phyloP scores from a whole-genome alignment of 805 yeast species.

The Tetrapisispora taiwanensis region DNA sequence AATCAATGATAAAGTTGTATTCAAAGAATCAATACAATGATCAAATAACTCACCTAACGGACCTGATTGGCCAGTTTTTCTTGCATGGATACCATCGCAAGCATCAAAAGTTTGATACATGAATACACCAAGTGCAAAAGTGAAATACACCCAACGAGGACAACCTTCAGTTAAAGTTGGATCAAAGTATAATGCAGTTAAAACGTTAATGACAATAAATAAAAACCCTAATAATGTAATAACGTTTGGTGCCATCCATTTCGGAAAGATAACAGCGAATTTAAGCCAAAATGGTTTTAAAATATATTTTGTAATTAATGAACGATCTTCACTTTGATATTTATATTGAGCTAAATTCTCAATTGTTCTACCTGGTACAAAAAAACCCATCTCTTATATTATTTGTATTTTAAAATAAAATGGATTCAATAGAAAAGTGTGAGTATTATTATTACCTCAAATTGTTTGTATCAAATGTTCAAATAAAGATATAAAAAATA shows the following conservation, averaged over 20 bases:
- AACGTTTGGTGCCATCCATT: constrained; percentile 86
- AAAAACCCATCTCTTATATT: constrained; percentile 51
- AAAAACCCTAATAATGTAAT: constrained; percentile 72
- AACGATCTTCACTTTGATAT: constrained; percentile 73
- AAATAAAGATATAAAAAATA: too few species aligned
- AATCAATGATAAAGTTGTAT: constrained; percentile 72
- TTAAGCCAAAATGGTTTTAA: constrained; percentile 74
- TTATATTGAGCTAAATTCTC: constrained; percentile 45
- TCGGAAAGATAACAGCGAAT: constrained; percentile 67
- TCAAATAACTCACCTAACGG: constrained; percentile 93
- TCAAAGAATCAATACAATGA: constrained; percentile 70
- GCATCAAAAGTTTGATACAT: constrained; percentile 94
- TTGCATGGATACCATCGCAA: constrained; percentile 91
- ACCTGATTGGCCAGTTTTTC: constrained; percentile 91
- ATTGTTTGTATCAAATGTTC: too few species aligned
- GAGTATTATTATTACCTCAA: too few species aligned
- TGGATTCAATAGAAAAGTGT: too few species aligned
- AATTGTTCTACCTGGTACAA: constrained; percentile 44
- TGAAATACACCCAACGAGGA: constrained; percentile 71
- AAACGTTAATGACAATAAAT: constrained; percentile 57
- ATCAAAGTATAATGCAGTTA: constrained; percentile 61
- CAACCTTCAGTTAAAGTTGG: constrained; percentile 50
- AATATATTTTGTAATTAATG: constrained; percentile 65
- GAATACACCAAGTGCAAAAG: constrained; percentile 75
- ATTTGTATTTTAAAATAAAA: too few species aligned